Percentiles rank a stretch among this genome's conserved stretches.
phyloP scores from a whole-genome alignment of 1,284 basidiomycete genomes.

The Apiotrichum gracile region DNA sequence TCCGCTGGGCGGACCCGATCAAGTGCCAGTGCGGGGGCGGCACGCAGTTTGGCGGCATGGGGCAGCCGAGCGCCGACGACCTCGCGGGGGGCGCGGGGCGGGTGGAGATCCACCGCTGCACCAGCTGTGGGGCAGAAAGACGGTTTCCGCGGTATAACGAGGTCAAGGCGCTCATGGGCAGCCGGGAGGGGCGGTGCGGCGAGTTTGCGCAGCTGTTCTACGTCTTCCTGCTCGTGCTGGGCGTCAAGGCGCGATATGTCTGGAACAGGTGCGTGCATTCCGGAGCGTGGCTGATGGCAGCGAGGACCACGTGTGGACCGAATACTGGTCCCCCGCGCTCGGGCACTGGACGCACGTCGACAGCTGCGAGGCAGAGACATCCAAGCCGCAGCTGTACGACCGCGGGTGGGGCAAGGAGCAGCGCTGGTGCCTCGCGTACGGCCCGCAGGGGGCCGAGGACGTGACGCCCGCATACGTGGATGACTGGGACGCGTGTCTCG shows the following conservation, averaged over 20 bases:
- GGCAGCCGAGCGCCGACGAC: conserved; percentile 33
- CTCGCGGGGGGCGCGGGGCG: conserved; percentile 39
- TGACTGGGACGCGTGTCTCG: conserved; percentile 36
- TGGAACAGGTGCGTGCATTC: conserved; percentile 32
- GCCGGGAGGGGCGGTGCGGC: conserved; percentile 48
- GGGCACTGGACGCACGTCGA: conserved; percentile 51
- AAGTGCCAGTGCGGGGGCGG: conserved; percentile 42
- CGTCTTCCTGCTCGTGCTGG: conserved; percentile 46
- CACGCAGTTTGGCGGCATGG: conserved; percentile 23
- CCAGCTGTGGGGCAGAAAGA: conserved; percentile 26
- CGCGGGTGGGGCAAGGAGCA: conserved; percentile 52
- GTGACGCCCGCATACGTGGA: conserved; percentile 48
- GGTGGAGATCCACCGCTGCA: conserved; percentile 42
- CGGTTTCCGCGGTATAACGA: conserved; percentile 48
- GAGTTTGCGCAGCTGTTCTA: conserved; percentile 52
- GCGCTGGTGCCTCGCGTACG: conserved; percentile 49
- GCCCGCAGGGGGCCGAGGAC: conserved; percentile 46
- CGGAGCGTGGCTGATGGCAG: conserved; percentile 16
- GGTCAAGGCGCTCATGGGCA: conserved; percentile 37
- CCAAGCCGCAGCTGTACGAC: conserved; percentile 49
- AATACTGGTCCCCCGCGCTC: conserved; percentile 39
- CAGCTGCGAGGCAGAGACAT: conserved; percentile 46
- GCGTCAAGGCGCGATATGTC: conserved; percentile 48
- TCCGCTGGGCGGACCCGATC: conserved; percentile 51
- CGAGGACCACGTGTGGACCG: conserved; percentile 54